These are phyloP conservation scores for Rusavskia elegans DNA, from an alignment of 495 filamentous ascomycete genomes.

Conservation along the genomic window DNA sequence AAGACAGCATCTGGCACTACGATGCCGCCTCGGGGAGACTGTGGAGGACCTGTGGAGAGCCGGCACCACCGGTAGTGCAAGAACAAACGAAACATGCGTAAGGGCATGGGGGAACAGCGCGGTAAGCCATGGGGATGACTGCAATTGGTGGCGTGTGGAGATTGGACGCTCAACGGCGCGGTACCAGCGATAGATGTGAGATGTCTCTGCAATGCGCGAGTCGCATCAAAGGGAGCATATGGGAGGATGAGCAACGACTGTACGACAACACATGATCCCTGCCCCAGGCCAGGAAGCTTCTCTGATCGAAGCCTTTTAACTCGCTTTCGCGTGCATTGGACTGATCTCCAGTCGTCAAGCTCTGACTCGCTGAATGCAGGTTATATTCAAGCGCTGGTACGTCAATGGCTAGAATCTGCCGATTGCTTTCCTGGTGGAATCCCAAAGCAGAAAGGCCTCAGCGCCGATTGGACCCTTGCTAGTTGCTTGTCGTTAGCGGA, in stretches of 20 bases:
- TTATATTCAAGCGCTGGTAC: neutral
- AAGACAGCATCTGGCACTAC: neutral
- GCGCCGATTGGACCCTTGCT: neutral
- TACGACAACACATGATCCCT: neutral
- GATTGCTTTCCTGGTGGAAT: neutral
- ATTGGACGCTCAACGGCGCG: conserved; percentile 1
- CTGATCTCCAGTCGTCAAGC: neutral
- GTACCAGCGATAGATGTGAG: conserved; percentile 2
- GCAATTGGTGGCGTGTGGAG: conserved; percentile 2
- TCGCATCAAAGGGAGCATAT: neutral
- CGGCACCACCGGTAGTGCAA: neutral
- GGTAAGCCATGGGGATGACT: neutral
- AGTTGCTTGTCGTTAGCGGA: neutral
- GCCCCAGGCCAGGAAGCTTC: too few relatives aligned
- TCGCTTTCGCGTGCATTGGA: too few relatives aligned
- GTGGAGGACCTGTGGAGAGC: conserved; percentile 3
- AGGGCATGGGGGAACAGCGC: neutral
- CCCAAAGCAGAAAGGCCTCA: too few relatives aligned
- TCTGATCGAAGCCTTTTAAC: too few relatives aligned
- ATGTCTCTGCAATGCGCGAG: conserved; percentile 4
- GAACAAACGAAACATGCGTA: conserved; percentile 5
- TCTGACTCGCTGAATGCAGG: neutral
- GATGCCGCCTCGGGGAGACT: conserved; percentile 3
- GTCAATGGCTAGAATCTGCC: neutral
- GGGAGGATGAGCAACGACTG: neutral